Percentiles rank a stretch among this genome's conserved stretches.
phyloP scores from a whole-genome alignment of 2,329 filamentous ascomycete species.

The Aspergillus sp. region DNA sequence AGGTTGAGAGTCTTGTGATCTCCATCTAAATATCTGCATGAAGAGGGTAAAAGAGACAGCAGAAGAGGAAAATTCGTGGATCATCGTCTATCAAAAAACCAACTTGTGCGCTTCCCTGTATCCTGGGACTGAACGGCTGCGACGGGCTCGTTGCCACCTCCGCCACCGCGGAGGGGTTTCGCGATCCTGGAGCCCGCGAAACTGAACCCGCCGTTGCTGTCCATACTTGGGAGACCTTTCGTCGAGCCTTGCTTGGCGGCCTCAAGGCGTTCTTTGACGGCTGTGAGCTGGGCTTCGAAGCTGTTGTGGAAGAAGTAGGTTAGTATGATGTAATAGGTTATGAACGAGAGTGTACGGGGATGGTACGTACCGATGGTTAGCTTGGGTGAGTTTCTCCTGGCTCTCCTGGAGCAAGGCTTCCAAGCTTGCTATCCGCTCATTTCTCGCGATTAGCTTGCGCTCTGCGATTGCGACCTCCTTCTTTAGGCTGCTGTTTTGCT shows the following conservation, averaged over 20 bases:
- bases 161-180: conserved; percentile 61
- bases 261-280: conserved; percentile 96
- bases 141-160: conserved; percentile 34
- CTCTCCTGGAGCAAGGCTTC: conserved; percentile 92
- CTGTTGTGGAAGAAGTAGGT: conserved; percentile 49
- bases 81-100: conserved; percentile 51
- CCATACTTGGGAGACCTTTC: conserved; percentile 69
- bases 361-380: conserved; percentile 84
- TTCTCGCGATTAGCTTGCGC: conserved; percentile 91
- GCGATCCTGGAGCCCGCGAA: conserved; percentile 64
- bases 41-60: conserved; percentile 26
- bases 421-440: conserved; percentile 93
- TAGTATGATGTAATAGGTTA: conserved; percentile 1
- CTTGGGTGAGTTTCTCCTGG: conserved; percentile 95
- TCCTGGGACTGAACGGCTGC: conserved; percentile 66
- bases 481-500: conserved; percentile 96
- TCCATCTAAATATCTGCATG: conserved; percentile 22
- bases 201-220: conserved; percentile 69
- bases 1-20: background rate
- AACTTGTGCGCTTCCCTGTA: conserved; percentile 64
- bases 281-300: conserved; percentile 94
- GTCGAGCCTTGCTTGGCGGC: conserved; percentile 90
- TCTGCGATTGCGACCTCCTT: conserved; percentile 99
- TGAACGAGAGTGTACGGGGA: background rate
- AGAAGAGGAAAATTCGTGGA: conserved; percentile 29